These are phyloP conservation scores for Elsinoe necatrix DNA, from an alignment of 2,329 filamentous ascomycete species.

Conservation along the genomic window DNA sequence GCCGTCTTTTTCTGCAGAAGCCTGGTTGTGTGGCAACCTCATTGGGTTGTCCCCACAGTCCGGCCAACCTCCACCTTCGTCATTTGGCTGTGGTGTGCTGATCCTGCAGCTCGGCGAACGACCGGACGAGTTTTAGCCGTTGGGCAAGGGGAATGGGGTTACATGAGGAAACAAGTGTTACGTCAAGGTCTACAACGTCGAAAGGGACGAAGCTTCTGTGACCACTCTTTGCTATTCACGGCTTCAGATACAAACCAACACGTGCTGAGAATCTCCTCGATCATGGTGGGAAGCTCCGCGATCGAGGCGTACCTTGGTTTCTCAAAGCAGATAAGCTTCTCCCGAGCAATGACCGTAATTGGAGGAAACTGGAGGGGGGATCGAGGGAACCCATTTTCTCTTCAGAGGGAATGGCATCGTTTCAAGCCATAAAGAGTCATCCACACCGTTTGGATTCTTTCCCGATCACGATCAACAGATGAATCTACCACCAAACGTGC, in stretches of 20 bases:
- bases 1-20: not conserved
- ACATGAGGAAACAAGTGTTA: not conserved
- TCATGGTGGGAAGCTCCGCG: not conserved
- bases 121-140: slow-evolving; percentile 10
- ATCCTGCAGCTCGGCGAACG: slow-evolving; percentile 12
- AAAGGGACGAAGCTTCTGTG: not conserved
- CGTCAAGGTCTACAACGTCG: slow-evolving; percentile 5
- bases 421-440: slow-evolving; percentile 8
- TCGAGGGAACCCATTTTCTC: not conserved
- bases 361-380: not conserved
- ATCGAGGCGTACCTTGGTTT: not conserved
- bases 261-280: not conserved
- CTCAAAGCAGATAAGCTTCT: slow-evolving; percentile 1
- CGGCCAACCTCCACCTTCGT: not conserved
- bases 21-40: not conserved
- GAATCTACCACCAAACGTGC: not conserved
- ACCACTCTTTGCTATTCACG: not conserved
- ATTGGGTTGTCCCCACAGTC: slow-evolving; percentile 3
- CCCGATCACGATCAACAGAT: not conserved
- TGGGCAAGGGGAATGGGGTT: not conserved
- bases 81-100: slow-evolving; percentile 8
- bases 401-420: not conserved
- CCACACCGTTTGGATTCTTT: not conserved
- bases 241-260: not conserved
- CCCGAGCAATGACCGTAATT: not conserved